Evolutionary conservation across 495 filamentous ascomycete genomes (phyloP).

Genomic region (Trichoderma gamsii): DNA sequence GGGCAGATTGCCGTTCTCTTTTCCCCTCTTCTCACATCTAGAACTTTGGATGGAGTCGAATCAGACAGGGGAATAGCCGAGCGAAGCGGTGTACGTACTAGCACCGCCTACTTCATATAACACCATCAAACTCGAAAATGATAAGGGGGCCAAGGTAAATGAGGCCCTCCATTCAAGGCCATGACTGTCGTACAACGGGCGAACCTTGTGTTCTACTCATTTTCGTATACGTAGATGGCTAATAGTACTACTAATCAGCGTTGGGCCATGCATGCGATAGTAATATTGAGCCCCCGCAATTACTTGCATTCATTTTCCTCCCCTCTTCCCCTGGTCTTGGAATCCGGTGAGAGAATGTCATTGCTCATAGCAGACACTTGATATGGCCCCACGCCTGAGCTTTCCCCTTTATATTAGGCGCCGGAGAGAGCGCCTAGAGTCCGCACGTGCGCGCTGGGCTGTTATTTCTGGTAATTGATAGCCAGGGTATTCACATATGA

Average conservation of each 20-base stretch:
- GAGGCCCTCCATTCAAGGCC: neutral
- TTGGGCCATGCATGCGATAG: neutral
- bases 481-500: neutral
- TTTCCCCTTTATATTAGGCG: neutral
- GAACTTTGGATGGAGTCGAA: neutral
- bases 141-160: neutral
- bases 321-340: conserved; percentile 9
- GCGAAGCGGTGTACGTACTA: neutral
- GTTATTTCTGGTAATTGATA: neutral
- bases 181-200: neutral
- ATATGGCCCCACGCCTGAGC: neutral
- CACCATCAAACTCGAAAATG: neutral
- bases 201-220: neutral
- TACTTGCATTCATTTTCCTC: neutral
- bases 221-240: neutral
- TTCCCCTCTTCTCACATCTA: neutral
- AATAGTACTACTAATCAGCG: neutral
- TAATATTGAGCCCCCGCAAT: neutral
- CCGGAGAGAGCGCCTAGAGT: neutral
- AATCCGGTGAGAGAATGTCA: conserved; percentile 12
- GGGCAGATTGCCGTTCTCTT: neutral
- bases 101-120: neutral
- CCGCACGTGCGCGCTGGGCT: neutral
- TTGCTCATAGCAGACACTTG: neutral
- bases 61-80: neutral